These are phyloP conservation scores for Anastatica hierochuntica DNA, from an alignment of 345 rosid species.

Conservation along the genomic window DNA sequence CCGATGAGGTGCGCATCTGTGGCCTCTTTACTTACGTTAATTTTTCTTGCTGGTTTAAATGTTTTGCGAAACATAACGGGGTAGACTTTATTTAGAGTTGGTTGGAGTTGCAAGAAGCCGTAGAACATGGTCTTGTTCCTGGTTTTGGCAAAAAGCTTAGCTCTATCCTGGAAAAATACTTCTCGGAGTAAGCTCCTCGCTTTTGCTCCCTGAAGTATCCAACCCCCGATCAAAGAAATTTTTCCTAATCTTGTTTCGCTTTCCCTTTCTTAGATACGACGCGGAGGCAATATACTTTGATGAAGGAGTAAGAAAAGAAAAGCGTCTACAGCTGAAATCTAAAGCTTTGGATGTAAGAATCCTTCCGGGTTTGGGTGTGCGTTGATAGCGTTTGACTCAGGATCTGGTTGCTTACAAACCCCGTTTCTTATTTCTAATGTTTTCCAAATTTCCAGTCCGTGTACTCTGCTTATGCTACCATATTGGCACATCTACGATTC, in stretches of 20 bases:
- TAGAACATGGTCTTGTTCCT: slow-evolving; percentile 38
- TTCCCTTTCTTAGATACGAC: slow-evolving; percentile 43
- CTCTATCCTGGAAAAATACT: slow-evolving; percentile 42
- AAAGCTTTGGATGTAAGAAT: slow-evolving; percentile 59
- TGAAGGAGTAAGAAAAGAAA: slow-evolving; percentile 59
- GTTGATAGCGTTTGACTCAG: neutral
- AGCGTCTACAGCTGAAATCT: slow-evolving; percentile 39
- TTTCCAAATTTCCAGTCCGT: slow-evolving; percentile 36
- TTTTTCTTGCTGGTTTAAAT: neutral
- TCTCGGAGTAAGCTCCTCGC: slow-evolving; percentile 48
- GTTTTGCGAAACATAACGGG: neutral
- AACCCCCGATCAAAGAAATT: neutral
- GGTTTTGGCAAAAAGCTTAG: slow-evolving; percentile 70
- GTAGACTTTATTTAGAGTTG: slow-evolving; percentile 39
- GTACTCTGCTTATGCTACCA: slow-evolving; percentile 38
- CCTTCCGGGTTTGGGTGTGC: slow-evolving; percentile 5
- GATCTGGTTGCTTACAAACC: slow-evolving; percentile 1
- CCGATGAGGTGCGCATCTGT: slow-evolving; percentile 43
- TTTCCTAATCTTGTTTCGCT: slow-evolving; percentile 7
- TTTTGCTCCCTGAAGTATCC: neutral
- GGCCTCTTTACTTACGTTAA: neutral
- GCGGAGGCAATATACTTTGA: slow-evolving; percentile 61
- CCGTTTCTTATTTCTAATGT: neutral
- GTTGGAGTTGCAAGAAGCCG: slow-evolving; percentile 57
- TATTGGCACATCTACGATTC: slow-evolving; percentile 52